phyloP scores from a whole-genome alignment of 2,329 filamentous ascomycete species.

The Neonectria sp. region DNA sequence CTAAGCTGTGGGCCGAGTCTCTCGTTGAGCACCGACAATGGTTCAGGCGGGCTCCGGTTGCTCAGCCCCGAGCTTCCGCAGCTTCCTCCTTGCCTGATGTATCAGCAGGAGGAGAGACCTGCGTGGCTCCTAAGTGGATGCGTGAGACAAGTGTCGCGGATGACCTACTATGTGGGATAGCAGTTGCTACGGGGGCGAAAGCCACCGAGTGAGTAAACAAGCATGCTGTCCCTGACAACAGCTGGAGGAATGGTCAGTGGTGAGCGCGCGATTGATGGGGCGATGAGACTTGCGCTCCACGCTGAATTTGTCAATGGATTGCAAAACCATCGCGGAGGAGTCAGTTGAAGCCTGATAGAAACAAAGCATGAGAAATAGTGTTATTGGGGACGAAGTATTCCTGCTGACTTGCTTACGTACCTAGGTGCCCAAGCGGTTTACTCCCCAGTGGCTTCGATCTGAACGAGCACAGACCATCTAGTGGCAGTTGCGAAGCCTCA shows the following conservation, averaged over 20 bases:
- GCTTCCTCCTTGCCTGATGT: conserved; percentile 41
- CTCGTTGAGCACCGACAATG: conserved; percentile 1
- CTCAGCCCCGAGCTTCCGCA: conserved; percentile 23
- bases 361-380: background rate
- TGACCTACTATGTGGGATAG: conserved; percentile 33
- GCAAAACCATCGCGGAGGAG: background rate
- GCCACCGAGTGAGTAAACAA: conserved; percentile 33
- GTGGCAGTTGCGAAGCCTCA: background rate
- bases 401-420: background rate
- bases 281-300: background rate
- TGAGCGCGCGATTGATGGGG: background rate
- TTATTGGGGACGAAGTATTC: too few relatives aligned
- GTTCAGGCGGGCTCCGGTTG: conserved; percentile 5
- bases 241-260: background rate
- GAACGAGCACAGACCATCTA: background rate
- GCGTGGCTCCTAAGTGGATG: conserved; percentile 38
- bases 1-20: conserved; percentile 12
- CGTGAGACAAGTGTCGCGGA: conserved; percentile 46
- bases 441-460: too few relatives aligned
- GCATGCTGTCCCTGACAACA: conserved; percentile 39
- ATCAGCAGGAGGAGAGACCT: conserved; percentile 30
- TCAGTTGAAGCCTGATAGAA: background rate
- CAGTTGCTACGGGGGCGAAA: conserved; percentile 20
- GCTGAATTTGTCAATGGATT: background rate
- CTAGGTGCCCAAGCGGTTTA: background rate